phyloP scores from a whole-genome alignment of 2,329 filamentous ascomycete species.

The Microcyclosporella mali region DNA sequence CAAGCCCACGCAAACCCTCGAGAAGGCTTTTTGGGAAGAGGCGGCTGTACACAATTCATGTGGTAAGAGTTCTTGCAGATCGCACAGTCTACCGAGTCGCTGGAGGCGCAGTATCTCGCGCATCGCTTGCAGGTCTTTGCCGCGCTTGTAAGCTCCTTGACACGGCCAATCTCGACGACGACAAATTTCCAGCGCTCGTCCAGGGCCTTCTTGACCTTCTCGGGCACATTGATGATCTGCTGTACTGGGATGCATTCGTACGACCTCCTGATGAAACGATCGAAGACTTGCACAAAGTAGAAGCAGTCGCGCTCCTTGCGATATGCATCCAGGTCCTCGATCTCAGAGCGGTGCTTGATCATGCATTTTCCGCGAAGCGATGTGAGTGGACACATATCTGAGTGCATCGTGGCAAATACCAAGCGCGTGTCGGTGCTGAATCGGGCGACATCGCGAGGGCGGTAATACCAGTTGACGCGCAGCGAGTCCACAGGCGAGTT shows the following conservation, averaged over 20 bases:
- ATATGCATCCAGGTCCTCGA: conserved; percentile 73
- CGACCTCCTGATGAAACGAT: conserved; percentile 95
- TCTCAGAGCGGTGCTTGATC: conserved; percentile 82
- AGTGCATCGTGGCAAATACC: conserved; percentile 97
- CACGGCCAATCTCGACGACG: conserved; percentile 84
- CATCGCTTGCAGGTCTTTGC: conserved; percentile 96
- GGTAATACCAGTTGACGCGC: conserved; percentile 97
- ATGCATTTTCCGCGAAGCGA: conserved; percentile 89
- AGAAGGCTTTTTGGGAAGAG: conserved; percentile 89
- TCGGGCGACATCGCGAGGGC: conserved; percentile 89
- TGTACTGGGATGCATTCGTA: conserved; percentile 93
- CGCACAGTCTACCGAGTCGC: conserved; percentile 94
- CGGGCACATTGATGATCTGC: conserved; percentile 92
- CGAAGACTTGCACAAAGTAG: conserved; percentile 96
- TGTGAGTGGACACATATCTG: conserved; percentile 86
- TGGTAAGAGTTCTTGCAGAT: conserved; percentile 94
- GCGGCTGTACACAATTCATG: conserved; percentile 94
- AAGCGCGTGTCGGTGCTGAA: conserved; percentile 85
- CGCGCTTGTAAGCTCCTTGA: conserved; percentile 91
- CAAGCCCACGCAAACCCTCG: conserved; percentile 98
- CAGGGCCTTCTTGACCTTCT: conserved; percentile 88
- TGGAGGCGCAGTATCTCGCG: conserved; percentile 82
- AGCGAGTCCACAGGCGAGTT: conserved; percentile 73
- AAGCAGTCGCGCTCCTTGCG: conserved; percentile 81
- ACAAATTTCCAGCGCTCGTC: conserved; percentile 97